Percentiles rank a stretch among this genome's conserved stretches.
Evolutionary conservation across 176 grass and related monocot genomes (phyloP).

Genomic region (Triticum monococcum): DNA sequence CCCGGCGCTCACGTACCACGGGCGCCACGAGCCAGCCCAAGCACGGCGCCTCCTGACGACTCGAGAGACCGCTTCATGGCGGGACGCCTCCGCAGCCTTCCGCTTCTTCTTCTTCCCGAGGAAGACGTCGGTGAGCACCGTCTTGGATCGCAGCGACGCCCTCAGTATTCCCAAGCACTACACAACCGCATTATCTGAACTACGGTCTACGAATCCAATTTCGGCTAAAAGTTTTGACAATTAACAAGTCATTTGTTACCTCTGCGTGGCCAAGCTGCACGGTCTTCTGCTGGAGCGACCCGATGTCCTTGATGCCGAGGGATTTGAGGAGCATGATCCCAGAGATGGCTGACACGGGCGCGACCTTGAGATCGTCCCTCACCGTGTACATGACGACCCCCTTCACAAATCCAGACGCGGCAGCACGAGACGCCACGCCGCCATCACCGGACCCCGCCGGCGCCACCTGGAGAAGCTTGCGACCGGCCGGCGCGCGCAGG

Average conservation of each 20-base stretch:
- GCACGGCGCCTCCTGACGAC: neutral
- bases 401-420: neutral
- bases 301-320: constrained; percentile 15
- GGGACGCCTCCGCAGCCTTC: neutral
- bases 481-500: neutral
- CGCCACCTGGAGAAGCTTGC: neutral
- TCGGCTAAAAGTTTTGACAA: too few species aligned
- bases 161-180: constrained; percentile 42
- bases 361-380: constrained; percentile 45
- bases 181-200: neutral
- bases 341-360: constrained; percentile 45
- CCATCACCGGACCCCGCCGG: too few species aligned
- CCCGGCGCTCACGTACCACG: neutral
- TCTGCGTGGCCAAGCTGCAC: neutral
- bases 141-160: constrained; percentile 33
- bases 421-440: neutral
- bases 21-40: neutral
- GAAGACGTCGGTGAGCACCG: constrained; percentile 47
- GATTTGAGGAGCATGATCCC: constrained; percentile 41
- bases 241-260: neutral
- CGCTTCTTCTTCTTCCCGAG: neutral
- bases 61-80: neutral
- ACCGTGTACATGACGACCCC: constrained; percentile 16
- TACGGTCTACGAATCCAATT: too few species aligned
- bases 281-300: constrained; percentile 27